These are phyloP conservation scores for Neonectria coccinea DNA, from an alignment of 2,329 filamentous ascomycete genomes.

Conservation along the genomic window DNA sequence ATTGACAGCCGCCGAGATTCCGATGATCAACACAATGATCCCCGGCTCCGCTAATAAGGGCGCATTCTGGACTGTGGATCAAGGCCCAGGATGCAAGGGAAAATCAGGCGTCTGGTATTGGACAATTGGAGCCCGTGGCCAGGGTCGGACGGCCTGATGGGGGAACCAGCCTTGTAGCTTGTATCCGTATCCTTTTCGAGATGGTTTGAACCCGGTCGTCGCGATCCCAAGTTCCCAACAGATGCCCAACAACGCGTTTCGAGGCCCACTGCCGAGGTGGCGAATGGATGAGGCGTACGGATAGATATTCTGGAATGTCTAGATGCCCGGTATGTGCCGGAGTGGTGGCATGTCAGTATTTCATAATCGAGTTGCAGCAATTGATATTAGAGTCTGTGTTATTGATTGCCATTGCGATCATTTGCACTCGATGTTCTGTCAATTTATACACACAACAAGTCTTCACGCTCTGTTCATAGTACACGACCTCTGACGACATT, in stretches of 20 bases:
- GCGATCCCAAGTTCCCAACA: constrained; percentile 2
- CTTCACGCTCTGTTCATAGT: too few species aligned
- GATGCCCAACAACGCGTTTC: constrained; percentile 1
- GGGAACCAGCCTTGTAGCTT: neutral
- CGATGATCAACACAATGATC: neutral
- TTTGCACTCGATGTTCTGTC: too few species aligned
- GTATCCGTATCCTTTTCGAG: neutral
- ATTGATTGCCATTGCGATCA: too few species aligned
- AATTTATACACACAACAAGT: too few species aligned
- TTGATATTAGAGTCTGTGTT: neutral
- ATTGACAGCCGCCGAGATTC: neutral
- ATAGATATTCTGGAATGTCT: neutral
- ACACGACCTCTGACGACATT: neutral
- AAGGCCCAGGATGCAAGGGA: neutral
- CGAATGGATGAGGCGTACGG: neutral
- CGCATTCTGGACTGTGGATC: neutral
- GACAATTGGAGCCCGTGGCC: neutral
- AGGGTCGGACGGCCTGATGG: neutral
- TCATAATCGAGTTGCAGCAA: neutral
- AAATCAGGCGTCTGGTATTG: neutral
- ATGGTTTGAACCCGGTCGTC: neutral
- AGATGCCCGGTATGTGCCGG: neutral
- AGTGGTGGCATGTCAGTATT: neutral
- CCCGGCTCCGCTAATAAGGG: neutral
- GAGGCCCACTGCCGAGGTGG: constrained; percentile 1